Evolutionary conservation across 805 yeast genomes (phyloP), one percentile per base, ranked within the genome.

Genomic region (Nakazawaea siamensis): DNA sequence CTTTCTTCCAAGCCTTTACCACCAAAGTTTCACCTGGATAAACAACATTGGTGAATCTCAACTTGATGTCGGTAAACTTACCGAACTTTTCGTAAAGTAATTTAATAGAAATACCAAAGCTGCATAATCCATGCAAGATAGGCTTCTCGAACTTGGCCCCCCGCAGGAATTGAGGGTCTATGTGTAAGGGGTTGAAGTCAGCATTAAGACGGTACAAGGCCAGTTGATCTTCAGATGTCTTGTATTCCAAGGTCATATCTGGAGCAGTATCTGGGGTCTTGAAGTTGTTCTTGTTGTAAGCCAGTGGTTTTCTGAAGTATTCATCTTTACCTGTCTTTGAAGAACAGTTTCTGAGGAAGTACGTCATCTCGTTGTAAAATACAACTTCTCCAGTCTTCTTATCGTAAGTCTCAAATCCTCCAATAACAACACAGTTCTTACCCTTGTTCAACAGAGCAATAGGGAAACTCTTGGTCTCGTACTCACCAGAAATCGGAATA

Each of bases 151-250:
- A 90, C 42, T 80, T 81, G 31, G 90, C 97, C 38, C 83, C 83
- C 43, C 78, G 73, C 12, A 97, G 97, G 60, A 88, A 81, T 20
- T 57, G 66, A 14, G 97, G 97, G 62, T 90, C 97, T 54, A 90
- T 80, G 64, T 88, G 98, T 48, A 90, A 70, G 41, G 98, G 98
- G 59, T 90, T 90, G 58, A 78, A 79, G 65, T 90, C 98, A 36
- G 96, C 97, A 42, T 90, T 80, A 42, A 90, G 66, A 56, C 98
- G 75, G 65, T 90, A 90, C 37, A 88, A 60, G 4, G 95, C 85
- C 30, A 97, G 97, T 57, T 78, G 86, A 55, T 87, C 83, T 28
- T 58, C 65, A 18, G 68, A 53, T 2, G 92, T 82, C 44, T 68
- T 59, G 48, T 74, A 69, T 28, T 67, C 72, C 30, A 59, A 55